These are phyloP conservation scores for Saxophila tyrrhenica DNA, from an alignment of 495 filamentous ascomycete genomes.

Conservation along the genomic window DNA sequence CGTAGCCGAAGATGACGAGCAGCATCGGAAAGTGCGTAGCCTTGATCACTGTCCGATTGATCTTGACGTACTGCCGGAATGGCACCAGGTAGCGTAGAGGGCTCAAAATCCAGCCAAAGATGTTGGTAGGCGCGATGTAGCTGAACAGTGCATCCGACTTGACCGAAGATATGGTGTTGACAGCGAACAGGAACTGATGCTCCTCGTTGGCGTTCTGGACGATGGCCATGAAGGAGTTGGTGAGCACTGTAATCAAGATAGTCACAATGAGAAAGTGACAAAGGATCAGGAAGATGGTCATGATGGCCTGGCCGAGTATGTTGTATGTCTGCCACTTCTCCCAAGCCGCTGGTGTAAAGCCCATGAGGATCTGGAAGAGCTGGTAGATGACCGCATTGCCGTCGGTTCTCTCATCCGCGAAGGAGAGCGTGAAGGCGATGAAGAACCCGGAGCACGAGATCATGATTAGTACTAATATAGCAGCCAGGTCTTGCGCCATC, in stretches of 20 bases:
- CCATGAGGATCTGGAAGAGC: constrained; percentile 89
- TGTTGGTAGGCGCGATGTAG: constrained; percentile 79
- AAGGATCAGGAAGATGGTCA: constrained; percentile 78
- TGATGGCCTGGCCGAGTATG: constrained; percentile 56
- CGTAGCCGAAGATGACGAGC: constrained; percentile 75
- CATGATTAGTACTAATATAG: constrained; percentile 69
- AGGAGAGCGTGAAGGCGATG: constrained; percentile 78
- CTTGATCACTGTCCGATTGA: constrained; percentile 83
- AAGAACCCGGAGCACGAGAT: constrained; percentile 89
- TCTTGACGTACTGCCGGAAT: constrained; percentile 62
- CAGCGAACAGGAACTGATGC: constrained; percentile 86
- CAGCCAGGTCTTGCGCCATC: constrained; percentile 79
- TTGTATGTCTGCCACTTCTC: constrained; percentile 68
- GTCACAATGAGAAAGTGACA: constrained; percentile 92
- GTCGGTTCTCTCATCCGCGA: constrained; percentile 50
- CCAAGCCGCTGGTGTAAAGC: constrained; percentile 69
- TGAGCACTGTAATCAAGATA: constrained; percentile 82
- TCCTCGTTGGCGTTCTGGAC: constrained; percentile 86
- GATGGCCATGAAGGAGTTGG: constrained; percentile 88
- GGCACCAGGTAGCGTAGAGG: constrained; percentile 69
- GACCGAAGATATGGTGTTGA: constrained; percentile 92
- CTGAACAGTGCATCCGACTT: constrained; percentile 91
- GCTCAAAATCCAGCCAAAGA: constrained; percentile 74
- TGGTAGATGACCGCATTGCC: constrained; percentile 64
- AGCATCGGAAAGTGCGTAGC: constrained; percentile 78